phyloP scores from a whole-genome alignment of 2,329 filamentous ascomycete genomes.

The Claviceps capensis region DNA sequence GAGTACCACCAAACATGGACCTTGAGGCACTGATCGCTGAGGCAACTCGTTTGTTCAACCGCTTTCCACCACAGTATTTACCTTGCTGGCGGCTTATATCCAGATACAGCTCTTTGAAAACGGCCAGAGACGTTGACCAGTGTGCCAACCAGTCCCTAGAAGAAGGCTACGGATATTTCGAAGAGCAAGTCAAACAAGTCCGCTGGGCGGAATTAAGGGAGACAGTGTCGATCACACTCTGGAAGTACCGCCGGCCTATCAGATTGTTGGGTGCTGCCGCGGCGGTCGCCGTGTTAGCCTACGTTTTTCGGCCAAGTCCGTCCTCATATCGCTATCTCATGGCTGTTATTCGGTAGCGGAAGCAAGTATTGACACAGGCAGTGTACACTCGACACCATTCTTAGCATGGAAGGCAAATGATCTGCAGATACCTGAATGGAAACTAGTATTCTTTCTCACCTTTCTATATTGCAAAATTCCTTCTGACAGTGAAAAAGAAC shows the following conservation, averaged over 20 bases:
- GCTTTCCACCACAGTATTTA: constrained; percentile 59
- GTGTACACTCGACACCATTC: background rate
- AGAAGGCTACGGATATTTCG: constrained; percentile 56
- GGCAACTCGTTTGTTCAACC: constrained; percentile 48
- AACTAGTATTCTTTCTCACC: background rate
- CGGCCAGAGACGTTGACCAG: constrained; percentile 42
- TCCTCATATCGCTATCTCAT: constrained; percentile 14
- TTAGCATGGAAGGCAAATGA: background rate
- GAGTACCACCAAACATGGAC: constrained; percentile 68
- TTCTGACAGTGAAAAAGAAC: background rate
- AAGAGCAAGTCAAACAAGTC: constrained; percentile 60
- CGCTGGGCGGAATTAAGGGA: constrained; percentile 41
- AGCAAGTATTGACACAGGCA: background rate
- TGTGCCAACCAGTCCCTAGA: constrained; percentile 43
- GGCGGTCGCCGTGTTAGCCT: constrained; percentile 51
- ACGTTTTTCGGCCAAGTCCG: constrained; percentile 47
- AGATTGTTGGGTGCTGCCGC: constrained; percentile 50
- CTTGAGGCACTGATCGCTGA: constrained; percentile 62
- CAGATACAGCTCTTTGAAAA: constrained; percentile 69
- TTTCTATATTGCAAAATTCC: background rate
- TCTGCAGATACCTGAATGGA: background rate
- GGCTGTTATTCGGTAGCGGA: constrained; percentile 12
- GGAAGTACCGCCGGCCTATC: constrained; percentile 52
- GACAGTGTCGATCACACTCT: constrained; percentile 26
- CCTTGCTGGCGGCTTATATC: constrained; percentile 62